Percentiles rank a stretch among this genome's conserved stretches.
Conservation (phyloP, 148 eudicot species). For the Vaccinium darrowii region DNA sequence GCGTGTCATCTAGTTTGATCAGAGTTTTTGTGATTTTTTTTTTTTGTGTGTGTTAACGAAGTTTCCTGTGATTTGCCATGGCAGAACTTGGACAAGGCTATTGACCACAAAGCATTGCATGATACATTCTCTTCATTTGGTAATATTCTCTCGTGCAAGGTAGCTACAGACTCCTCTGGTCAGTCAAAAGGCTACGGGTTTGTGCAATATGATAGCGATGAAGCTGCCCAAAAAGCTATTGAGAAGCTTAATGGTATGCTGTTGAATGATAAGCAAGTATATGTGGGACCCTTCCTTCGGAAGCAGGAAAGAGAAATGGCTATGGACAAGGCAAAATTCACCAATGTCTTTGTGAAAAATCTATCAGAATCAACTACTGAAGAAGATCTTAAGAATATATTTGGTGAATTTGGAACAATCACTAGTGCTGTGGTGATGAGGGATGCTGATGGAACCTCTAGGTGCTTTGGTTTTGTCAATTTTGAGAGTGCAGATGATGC, state of each 20-base stretch:
- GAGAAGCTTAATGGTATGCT: slow-evolving; percentile 83
- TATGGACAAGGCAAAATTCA: slow-evolving; percentile 60
- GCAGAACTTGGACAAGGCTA: slow-evolving; percentile 89
- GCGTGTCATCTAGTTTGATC: background rate
- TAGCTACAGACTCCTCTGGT: slow-evolving; percentile 73
- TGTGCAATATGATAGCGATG: slow-evolving; percentile 85
- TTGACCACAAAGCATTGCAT: slow-evolving; percentile 81
- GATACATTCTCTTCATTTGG: slow-evolving; percentile 84
- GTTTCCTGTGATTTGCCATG: slow-evolving; percentile 14
- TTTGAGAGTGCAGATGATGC: slow-evolving; percentile 86
- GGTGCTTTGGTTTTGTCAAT: slow-evolving; percentile 92
- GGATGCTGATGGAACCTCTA: slow-evolving; percentile 79
- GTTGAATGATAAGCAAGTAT: slow-evolving; percentile 87
- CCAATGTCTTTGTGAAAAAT: slow-evolving; percentile 83
- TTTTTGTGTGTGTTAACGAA: background rate
- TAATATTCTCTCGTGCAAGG: slow-evolving; percentile 80
- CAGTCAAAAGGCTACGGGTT: slow-evolving; percentile 93
- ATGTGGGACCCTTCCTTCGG: slow-evolving; percentile 74
- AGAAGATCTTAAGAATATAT: slow-evolving; percentile 59
- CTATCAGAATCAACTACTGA: slow-evolving; percentile 70
- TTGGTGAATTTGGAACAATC: slow-evolving; percentile 70
- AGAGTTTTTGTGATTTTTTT: background rate
- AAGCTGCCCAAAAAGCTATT: slow-evolving; percentile 78
- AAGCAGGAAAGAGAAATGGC: slow-evolving; percentile 78
- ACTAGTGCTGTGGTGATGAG: slow-evolving; percentile 88